Evolutionary conservation across 495 filamentous ascomycete genomes (phyloP), one percentile per base, ranked within the genome.

Genomic region (Podospora appendiculata): DNA sequence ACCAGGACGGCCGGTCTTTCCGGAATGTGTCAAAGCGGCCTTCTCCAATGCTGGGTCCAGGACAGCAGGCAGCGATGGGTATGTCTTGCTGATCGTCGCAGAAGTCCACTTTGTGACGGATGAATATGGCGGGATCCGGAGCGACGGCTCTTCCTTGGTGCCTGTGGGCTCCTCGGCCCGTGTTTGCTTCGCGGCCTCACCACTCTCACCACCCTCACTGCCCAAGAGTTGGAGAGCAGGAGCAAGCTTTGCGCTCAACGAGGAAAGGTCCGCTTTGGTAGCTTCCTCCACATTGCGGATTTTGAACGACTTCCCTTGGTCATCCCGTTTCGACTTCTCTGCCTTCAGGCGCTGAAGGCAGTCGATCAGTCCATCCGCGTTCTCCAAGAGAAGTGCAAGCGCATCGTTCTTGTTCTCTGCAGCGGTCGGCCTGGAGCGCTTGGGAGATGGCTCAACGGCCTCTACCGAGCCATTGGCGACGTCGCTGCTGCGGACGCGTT

Each of bases 1-100:
- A 12, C 62, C 61, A 19, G 60, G 64, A 8, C 43, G 50, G 17
- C 58, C 43, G 13, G 56, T 53, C 49, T 71, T 65, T 8, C 78
- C 82, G 1, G 73, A 69, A 59, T 91, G 88, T 7, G 79, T 88
- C 60, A 91, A 85, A n/a, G 82, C 79, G 32, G 80, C 75, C 10
- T 67, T 75, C 53, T 80, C 74, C 13, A 90, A 72, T 13, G 61
- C 59, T 0, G 72, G 66, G 59, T 89, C 76, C 3, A 69, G 50
- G 53, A 90, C 77, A 8, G 66, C 58, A 25, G 88, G 87, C 8
- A 89, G 62, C 0, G 72, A 62, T 4, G 86, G 86, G 8, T 76
- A 52, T 32, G 51, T 45, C 45, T 47, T 58, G 33, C 56, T 62
- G 44, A 77, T 68, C 39, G 67, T 61, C 43, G 69, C 58, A 11